Evolutionary conservation across 208 protist species (phyloP).

Genomic region (Naegleria gruberi): DNA sequence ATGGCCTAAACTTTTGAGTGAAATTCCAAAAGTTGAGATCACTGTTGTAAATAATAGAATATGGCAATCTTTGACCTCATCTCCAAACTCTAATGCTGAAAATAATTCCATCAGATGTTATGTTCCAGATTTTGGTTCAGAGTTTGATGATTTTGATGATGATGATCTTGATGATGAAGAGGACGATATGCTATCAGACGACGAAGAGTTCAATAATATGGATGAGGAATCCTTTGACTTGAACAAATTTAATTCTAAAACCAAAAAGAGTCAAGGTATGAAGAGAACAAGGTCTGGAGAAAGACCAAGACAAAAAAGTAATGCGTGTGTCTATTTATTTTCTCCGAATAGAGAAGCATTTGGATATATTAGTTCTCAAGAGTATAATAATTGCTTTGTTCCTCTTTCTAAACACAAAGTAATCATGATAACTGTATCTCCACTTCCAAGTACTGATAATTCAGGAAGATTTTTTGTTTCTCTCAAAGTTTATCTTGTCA

Average conservation of each 20-base stretch:
- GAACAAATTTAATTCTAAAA: neutral
- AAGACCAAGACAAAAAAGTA: neutral
- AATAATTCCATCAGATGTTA: neutral
- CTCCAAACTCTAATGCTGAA: neutral
- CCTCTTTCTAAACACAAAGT: neutral
- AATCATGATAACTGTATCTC: neutral
- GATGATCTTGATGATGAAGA: neutral
- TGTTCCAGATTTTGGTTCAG: neutral
- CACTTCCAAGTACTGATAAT: neutral
- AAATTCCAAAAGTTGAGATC: neutral
- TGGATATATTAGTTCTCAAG: neutral
- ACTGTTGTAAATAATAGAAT: neutral
- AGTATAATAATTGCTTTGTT: neutral
- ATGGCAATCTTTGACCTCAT: neutral
- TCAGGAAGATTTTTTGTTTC: neutral
- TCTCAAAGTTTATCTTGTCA: neutral
- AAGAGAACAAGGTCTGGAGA: neutral
- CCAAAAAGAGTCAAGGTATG: neutral
- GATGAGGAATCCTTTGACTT: neutral
- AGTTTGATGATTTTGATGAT: neutral
- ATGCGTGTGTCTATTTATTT: neutral
- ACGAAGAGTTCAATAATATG: neutral
- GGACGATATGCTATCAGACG: neutral
- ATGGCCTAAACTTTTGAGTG: constrained; percentile 3
- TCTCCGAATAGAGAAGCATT: neutral